Percentiles rank a stretch among this genome's conserved stretches.
These are phyloP conservation scores for Chimonanthus praecox DNA, from an alignment of 164 flowering plant genomes.

Conservation along the genomic window DNA sequence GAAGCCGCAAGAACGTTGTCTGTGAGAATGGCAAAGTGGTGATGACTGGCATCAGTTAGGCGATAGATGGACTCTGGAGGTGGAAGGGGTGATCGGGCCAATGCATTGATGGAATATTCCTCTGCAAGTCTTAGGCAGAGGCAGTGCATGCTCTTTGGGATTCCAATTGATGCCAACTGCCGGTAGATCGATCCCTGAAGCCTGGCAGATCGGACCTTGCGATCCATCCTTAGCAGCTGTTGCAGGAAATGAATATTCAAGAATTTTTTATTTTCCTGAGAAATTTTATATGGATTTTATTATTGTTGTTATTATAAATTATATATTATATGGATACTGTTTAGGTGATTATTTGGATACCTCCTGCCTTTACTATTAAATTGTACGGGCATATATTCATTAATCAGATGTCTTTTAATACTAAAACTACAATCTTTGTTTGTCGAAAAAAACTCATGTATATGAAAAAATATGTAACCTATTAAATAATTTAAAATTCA, in stretches of 20 bases:
- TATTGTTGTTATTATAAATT: too few relatives aligned
- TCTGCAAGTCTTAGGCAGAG: constrained; percentile 58
- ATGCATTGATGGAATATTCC: constrained; percentile 61
- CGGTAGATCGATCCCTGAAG: constrained; percentile 46
- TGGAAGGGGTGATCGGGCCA: constrained; percentile 59
- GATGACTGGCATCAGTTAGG: constrained; percentile 45
- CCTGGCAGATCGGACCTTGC: constrained; percentile 38
- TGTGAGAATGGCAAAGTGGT: constrained; percentile 54
- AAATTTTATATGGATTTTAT: too few relatives aligned
- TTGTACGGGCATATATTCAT: too few relatives aligned
- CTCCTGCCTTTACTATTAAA: too few relatives aligned
- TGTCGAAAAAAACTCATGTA: too few relatives aligned
- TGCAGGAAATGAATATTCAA: neutral
- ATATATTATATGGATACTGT: too few relatives aligned
- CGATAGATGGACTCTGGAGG: constrained; percentile 48
- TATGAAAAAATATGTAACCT: too few relatives aligned
- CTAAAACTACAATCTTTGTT: too few relatives aligned
- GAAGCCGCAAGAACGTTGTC: constrained; percentile 79
- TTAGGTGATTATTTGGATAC: too few relatives aligned
- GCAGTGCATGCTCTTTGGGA: constrained; percentile 68
- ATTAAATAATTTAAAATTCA: too few relatives aligned
- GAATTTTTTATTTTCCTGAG: too few relatives aligned
- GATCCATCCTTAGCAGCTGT: constrained; percentile 60
- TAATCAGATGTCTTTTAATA: too few relatives aligned
- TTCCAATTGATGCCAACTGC: constrained; percentile 65